A percentile compares a stretch with the other conserved stretches of the same genome.
Conservation (phyloP, 305 asterid species). For the Fraxinus albicans region DNA sequence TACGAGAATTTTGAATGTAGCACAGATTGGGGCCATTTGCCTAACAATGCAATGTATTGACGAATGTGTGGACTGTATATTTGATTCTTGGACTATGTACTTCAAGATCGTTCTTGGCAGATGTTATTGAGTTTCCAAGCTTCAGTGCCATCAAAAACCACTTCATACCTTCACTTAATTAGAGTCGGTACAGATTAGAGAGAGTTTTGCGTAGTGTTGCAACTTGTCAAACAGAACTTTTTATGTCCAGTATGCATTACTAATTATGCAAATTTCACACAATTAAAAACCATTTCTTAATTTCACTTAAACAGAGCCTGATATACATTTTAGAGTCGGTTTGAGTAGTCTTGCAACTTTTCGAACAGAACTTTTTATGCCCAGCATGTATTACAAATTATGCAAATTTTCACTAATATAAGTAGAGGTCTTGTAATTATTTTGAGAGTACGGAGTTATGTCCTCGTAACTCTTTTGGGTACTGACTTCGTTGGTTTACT, state of each 20-base stretch:
- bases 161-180: not conserved
- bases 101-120: not conserved
- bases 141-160: not conserved
- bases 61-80: not conserved
- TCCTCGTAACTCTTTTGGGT: too few species aligned
- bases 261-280: not conserved
- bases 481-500: not conserved
- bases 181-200: not conserved
- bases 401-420: not conserved
- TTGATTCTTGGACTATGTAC: not conserved
- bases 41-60: slow-evolving; percentile 16
- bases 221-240: not conserved
- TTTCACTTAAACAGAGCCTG: not conserved
- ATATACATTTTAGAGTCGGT: not conserved
- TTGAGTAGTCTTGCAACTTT: not conserved
- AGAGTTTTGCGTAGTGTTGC: not conserved
- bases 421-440: not conserved
- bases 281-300: not conserved
- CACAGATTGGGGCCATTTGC: not conserved
- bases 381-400: not conserved
- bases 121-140: not conserved
- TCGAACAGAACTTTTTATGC: not conserved
- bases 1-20: not conserved
- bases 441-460: not conserved
- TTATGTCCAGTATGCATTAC: not conserved